Conservation (phyloP, 345 rosid genomes). For the Salix arbutifolia region DNA sequence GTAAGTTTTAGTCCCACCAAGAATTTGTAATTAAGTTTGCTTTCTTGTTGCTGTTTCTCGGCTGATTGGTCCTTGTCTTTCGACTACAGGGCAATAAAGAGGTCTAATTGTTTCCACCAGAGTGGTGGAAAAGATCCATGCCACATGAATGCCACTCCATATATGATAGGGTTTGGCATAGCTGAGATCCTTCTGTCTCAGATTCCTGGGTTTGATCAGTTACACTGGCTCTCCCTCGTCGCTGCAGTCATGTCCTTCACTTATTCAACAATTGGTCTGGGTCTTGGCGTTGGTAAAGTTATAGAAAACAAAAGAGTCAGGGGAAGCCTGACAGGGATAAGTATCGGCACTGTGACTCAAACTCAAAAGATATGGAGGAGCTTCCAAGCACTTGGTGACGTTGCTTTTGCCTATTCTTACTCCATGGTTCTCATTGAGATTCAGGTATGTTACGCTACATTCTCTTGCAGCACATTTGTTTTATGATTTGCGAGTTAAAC, state of each 20-base stretch:
- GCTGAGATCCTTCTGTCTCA: constrained; percentile 59
- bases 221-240: constrained; percentile 88
- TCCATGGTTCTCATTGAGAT: constrained; percentile 80
- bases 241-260: constrained; percentile 97
- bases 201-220: constrained; percentile 78
- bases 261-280: constrained; percentile 81
- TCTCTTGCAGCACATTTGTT: background rate
- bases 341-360: constrained; percentile 48
- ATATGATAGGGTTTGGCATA: constrained; percentile 71
- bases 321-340: constrained; percentile 78
- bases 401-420: constrained; percentile 88
- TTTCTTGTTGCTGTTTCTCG: background rate
- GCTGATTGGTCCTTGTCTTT: background rate
- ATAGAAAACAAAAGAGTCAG: constrained; percentile 46
- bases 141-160: constrained; percentile 46
- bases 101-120: constrained; percentile 54
- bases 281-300: constrained; percentile 78
- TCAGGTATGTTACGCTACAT: constrained; percentile 40
- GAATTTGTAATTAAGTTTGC: background rate
- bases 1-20: constrained; percentile 7
- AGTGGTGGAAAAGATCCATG: constrained; percentile 45
- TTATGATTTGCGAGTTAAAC: background rate
- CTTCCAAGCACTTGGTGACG: constrained; percentile 86
- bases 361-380: constrained; percentile 74
- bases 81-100: constrained; percentile 53